Evolutionary conservation across 805 yeast species (phyloP).

Genomic region (Yamadazyma phyllophila): DNA sequence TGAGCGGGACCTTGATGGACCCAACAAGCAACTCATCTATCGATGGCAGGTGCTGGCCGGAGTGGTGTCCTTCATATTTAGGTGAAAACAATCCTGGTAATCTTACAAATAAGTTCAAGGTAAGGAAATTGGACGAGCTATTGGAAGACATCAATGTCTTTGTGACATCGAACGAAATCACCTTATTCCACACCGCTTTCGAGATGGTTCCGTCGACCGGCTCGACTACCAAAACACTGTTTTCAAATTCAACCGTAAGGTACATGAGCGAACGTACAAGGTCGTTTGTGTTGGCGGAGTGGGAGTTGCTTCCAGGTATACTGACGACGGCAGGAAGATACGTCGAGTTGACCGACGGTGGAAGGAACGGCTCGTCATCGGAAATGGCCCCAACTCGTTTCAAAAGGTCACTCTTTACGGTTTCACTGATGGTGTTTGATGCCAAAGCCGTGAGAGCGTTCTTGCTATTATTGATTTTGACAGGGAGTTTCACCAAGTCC

Average conservation of each 20-base stretch:
- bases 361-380: slow-evolving; percentile 24
- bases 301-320: slow-evolving; percentile 39
- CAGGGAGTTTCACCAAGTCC: slow-evolving; percentile 65
- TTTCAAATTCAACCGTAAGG: slow-evolving; percentile 90
- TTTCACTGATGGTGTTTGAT: slow-evolving; percentile 43
- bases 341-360: slow-evolving; percentile 32
- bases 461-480: slow-evolving; percentile 62
- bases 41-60: slow-evolving; percentile 14
- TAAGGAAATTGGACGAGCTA: slow-evolving; percentile 49
- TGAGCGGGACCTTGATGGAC: slow-evolving; percentile 60
- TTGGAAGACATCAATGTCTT: slow-evolving; percentile 21
- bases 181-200: slow-evolving; percentile 81
- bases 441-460: slow-evolving; percentile 64
- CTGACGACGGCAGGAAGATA: slow-evolving; percentile 54
- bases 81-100: slow-evolving; percentile 58
- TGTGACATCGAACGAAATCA: slow-evolving; percentile 84
- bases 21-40: slow-evolving; percentile 76
- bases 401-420: slow-evolving; percentile 26
- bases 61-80: neutral
- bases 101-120: slow-evolving; percentile 75
- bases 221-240: slow-evolving; percentile 84
- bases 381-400: slow-evolving; percentile 27
- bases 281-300: slow-evolving; percentile 14
- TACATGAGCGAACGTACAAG: slow-evolving; percentile 69
- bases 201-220: slow-evolving; percentile 81